Base-by-base conservation (phyloP, 2,329 filamentous ascomycete genomes). In the Xylaria sp. region DNA sequence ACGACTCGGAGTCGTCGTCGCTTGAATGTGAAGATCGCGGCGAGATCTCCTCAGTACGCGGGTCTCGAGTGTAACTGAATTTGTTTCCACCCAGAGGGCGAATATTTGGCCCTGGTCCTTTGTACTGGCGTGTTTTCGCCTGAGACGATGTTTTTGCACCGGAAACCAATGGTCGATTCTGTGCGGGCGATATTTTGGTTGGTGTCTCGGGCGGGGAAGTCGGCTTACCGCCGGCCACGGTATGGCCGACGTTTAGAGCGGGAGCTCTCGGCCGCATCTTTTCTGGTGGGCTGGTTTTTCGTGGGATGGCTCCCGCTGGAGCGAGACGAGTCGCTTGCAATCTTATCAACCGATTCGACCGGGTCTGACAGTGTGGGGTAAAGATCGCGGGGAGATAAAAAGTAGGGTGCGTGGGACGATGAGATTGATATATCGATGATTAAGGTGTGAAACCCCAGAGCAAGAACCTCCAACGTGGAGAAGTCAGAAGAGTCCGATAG, bases 381-480 rank as follows among this genome's bases (percentile, higher is more conserved):
- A 63, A 72, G 69, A 76, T 76, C 74, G 76, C 74, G 76, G 76
- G 75, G 69, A 70, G 70, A 72, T 68, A 69, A 70, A 65, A 70
- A 56, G 52, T 70, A 69, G 63, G 72, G 64, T 67, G 70, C 55
- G 72, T 70, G 70, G 63, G 58, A 68, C 61, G 39, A 68, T 60
- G 70, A 65, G 63, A 66, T 45, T 28, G 55, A 60, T 65, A 64
- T 46, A 62, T 68, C 71, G 67, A 69, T 25, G 69, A 70, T 82
- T 78, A 83, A 74, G 81, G 81, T 68, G 78, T 81, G 74, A 82
- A 77, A 72, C 80, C 77, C 81, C 80, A 79, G 76, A 80, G 78
- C 77, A 81, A 75, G 76, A 81, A 79, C 77, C 82, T 83, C 82
- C 82, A 81, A 75, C 77, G 77, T 78, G 80, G 82, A 81, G 80